Evolutionary conservation across 108 stramenopile species (phyloP).

Genomic region (Fragilaria radians): DNA sequence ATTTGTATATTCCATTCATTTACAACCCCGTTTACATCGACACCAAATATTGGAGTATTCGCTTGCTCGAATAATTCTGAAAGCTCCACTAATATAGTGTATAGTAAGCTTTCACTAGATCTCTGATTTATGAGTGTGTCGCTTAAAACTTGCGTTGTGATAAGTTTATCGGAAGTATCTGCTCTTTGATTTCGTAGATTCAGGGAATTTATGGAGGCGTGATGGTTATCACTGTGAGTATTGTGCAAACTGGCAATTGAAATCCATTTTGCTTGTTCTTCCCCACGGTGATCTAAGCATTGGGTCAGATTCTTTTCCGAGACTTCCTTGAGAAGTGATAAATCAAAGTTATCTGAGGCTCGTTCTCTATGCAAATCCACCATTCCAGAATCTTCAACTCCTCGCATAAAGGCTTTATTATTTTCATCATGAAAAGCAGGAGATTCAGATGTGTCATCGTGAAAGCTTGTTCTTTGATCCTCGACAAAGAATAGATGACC

Average conservation of each 20-base stretch:
- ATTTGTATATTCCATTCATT: slow-evolving; percentile 27
- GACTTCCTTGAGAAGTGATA: neutral
- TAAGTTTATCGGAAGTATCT: neutral
- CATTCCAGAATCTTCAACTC: slow-evolving; percentile 26
- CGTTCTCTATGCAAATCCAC: slow-evolving; percentile 7
- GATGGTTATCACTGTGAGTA: neutral
- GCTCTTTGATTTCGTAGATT: neutral
- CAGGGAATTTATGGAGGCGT: neutral
- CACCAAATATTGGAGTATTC: slow-evolving; percentile 69
- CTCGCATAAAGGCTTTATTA: slow-evolving; percentile 21
- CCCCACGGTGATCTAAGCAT: neutral
- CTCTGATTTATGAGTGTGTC: slow-evolving; percentile 16
- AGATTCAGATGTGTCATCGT: neutral
- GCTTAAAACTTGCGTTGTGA: neutral
- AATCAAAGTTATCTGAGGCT: slow-evolving; percentile 2
- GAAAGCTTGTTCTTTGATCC: neutral
- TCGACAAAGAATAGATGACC: slow-evolving; percentile 14
- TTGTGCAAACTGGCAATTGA: neutral
- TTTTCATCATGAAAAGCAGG: neutral
- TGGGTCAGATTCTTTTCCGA: neutral
- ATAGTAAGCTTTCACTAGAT: slow-evolving; percentile 12
- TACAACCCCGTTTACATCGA: slow-evolving; percentile 30
- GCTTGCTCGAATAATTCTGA: slow-evolving; percentile 53
- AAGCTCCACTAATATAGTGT: slow-evolving; percentile 26
- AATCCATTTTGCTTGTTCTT: too few relatives aligned